Percentiles rank a stretch among this genome's conserved stretches.
Conservation (phyloP, 2,329 filamentous ascomycete species). For the Dendryphion nanum region DNA sequence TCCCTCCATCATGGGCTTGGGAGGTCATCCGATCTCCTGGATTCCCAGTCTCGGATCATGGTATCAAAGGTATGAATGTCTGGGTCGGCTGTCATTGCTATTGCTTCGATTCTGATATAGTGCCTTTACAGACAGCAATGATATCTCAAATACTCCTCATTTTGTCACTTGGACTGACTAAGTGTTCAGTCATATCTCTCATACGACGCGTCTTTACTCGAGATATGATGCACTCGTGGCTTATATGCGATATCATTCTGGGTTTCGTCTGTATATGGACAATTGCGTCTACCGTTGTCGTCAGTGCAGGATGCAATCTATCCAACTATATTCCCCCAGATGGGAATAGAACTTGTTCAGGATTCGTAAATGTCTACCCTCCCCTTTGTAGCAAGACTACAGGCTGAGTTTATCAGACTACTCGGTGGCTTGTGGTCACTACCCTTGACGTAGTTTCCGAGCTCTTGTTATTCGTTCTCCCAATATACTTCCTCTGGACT, state of each 20-base stretch:
- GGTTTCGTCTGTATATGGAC: conserved; percentile 5
- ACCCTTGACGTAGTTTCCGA: conserved; percentile 7
- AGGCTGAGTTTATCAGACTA: too few species aligned
- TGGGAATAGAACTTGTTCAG: conserved; percentile 2
- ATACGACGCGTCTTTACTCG: conserved; percentile 10
- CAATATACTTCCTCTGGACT: conserved; percentile 5
- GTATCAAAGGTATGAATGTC: conserved; percentile 1
- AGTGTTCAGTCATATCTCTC: conserved; percentile 5
- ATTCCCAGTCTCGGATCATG: neutral
- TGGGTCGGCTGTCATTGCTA: too few species aligned
- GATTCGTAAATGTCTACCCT: conserved; percentile 5
- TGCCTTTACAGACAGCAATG: conserved; percentile 4
- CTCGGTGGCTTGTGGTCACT: conserved; percentile 7
- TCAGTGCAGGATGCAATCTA: conserved; percentile 6
- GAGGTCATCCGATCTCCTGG: conserved; percentile 4
- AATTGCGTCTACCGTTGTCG: conserved; percentile 3
- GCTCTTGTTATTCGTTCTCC: conserved; percentile 4
- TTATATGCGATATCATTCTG: conserved; percentile 7
- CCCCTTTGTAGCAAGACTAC: too few species aligned
- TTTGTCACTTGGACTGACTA: conserved; percentile 4
- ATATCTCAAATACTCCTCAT: conserved; percentile 4
- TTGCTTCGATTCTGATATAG: too few species aligned
- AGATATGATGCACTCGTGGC: conserved; percentile 7
- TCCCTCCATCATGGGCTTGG: conserved; percentile 6
- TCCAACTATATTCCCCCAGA: conserved; percentile 2